Evolutionary conservation across 495 filamentous ascomycete species (phyloP).

Genomic region (Penicillium steckii): DNA sequence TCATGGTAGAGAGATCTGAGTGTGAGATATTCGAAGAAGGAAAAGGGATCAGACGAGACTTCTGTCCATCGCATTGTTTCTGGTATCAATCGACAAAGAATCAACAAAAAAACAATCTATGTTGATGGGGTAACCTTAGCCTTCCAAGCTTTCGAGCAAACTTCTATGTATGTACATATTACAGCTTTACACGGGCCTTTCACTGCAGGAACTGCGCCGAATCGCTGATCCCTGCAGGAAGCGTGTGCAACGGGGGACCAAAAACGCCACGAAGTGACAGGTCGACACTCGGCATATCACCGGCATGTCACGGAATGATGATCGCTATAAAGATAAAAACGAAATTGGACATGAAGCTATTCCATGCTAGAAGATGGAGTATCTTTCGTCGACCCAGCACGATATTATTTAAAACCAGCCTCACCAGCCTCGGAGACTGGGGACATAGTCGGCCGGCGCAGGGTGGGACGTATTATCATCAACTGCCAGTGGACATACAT

Average conservation of each 20-base stretch:
- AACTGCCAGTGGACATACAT: no score
- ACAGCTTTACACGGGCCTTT: background rate
- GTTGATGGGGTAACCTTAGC: background rate
- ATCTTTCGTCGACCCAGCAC: background rate
- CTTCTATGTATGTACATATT: background rate
- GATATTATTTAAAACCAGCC: background rate
- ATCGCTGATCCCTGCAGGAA: conserved; percentile 19
- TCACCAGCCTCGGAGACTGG: background rate
- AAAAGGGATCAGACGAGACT: background rate
- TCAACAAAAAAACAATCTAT: background rate
- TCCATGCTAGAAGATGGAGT: no score
- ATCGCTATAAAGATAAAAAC: background rate
- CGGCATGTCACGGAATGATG: background rate
- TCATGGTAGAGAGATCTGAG: background rate
- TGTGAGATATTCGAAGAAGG: background rate
- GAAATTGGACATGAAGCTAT: background rate
- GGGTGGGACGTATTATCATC: background rate
- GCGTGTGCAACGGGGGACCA: conserved; percentile 21
- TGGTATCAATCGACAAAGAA: background rate
- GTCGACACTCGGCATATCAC: conserved; percentile 10
- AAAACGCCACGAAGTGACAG: conserved; percentile 20
- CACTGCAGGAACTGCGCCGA: conserved; percentile 16
- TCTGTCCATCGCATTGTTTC: background rate
- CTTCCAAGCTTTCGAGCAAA: background rate
- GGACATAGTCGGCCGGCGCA: background rate